Percentiles rank a stretch among this genome's conserved stretches.
Evolutionary conservation across 192 early-diverging fungal genomes (phyloP).

Genomic region (Rhizoclosmatium sp.): DNA sequence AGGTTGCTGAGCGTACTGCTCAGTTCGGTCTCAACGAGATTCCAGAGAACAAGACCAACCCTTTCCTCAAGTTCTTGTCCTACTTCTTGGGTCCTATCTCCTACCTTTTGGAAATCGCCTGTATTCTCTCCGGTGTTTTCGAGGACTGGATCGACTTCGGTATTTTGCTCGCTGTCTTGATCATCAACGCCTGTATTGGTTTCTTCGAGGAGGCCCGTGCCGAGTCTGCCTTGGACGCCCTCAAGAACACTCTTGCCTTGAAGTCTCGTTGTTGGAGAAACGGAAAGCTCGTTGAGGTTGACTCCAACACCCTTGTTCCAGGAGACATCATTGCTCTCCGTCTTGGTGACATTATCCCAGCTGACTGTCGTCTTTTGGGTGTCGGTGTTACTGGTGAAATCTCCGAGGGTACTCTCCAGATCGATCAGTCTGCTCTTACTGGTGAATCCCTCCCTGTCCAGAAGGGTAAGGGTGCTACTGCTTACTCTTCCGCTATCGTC

Average conservation of each 20-base stretch:
- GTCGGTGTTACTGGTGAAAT: slow-evolving; percentile 64
- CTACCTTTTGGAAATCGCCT: slow-evolving; percentile 89
- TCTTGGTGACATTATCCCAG: slow-evolving; percentile 94
- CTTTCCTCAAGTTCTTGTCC: slow-evolving; percentile 81
- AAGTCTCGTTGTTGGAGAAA: slow-evolving; percentile 86
- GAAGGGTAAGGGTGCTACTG: slow-evolving; percentile 84
- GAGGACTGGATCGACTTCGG: slow-evolving; percentile 88
- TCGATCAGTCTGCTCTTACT: slow-evolving; percentile 93
- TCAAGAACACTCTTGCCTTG: slow-evolving; percentile 92
- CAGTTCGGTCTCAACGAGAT: slow-evolving; percentile 80
- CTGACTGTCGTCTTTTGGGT: slow-evolving; percentile 85
- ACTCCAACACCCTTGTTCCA: slow-evolving; percentile 83
- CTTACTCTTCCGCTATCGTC: slow-evolving; percentile 92
- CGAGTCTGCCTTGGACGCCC: slow-evolving; percentile 90
- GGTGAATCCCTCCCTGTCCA: slow-evolving; percentile 91
- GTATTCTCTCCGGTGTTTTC: slow-evolving; percentile 82
- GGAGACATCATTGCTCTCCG: slow-evolving; percentile 92
- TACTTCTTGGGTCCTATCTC: slow-evolving; percentile 93
- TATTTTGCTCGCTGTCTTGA: slow-evolving; percentile 84
- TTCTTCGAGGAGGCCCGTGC: slow-evolving; percentile 94
- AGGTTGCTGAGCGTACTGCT: slow-evolving; percentile 74
- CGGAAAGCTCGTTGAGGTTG: slow-evolving; percentile 79
- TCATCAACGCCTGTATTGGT: slow-evolving; percentile 91
- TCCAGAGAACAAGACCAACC: slow-evolving; percentile 85
- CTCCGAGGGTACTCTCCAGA: slow-evolving; percentile 79